A percentile compares a stretch with the other conserved stretches of the same genome.
Evolutionary conservation across 2,329 filamentous ascomycete genomes (phyloP).

Genomic region (Nemania sp.): DNA sequence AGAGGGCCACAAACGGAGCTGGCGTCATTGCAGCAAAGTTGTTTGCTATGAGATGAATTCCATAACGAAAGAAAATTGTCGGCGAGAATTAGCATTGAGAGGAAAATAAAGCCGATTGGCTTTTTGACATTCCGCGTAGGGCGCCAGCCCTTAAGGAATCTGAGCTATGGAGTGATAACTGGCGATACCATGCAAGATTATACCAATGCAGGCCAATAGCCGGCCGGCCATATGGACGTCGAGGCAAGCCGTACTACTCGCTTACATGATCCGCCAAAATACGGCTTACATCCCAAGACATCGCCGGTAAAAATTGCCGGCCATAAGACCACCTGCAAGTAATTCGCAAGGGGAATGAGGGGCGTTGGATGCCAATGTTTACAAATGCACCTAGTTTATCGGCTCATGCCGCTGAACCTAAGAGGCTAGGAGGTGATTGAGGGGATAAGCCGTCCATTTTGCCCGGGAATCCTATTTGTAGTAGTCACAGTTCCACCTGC

Average conservation of each 20-base stretch:
- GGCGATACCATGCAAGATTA: conserved; percentile 11
- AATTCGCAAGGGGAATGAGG: background rate
- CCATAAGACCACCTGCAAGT: conserved; percentile 4
- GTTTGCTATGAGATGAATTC: background rate
- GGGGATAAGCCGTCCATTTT: background rate
- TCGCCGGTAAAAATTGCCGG: background rate
- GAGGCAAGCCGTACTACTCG: conserved; percentile 7
- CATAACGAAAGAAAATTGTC: background rate
- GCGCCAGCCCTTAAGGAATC: conserved; percentile 14
- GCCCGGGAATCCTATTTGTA: background rate
- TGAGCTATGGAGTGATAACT: background rate
- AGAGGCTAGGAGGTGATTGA: conserved; percentile 4
- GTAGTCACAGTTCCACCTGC: conserved; percentile 15
- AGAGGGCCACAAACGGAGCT: conserved; percentile 31
- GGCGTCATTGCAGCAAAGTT: conserved; percentile 24
- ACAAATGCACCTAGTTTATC: background rate
- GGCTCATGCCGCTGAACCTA: conserved; percentile 9
- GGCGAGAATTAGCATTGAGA: background rate
- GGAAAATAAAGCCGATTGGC: background rate
- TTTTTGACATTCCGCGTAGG: conserved; percentile 1
- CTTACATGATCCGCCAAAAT: conserved; percentile 2
- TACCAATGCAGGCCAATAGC: conserved; percentile 5
- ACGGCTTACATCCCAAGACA: background rate
- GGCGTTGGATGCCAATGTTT: background rate
- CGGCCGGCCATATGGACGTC: background rate